A percentile compares a stretch with the other conserved stretches of the same genome.
Conservation (phyloP, 2,329 filamentous ascomycete genomes). For the Neurospora sp. region DNA sequence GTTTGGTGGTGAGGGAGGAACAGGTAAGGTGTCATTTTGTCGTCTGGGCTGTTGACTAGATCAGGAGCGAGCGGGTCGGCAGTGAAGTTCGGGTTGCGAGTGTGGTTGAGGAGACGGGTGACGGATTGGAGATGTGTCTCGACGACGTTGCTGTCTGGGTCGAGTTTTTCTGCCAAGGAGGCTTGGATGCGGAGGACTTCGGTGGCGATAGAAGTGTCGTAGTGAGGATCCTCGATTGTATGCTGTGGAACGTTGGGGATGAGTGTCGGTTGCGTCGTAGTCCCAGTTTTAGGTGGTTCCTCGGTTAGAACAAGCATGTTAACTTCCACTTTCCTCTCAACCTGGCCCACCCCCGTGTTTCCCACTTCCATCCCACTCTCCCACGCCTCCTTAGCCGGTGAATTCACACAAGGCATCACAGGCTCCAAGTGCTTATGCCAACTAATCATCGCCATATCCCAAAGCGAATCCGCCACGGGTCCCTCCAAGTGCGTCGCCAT, state of each 20-base stretch:
- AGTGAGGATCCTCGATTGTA: conserved; percentile 49
- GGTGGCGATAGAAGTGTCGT: conserved; percentile 49
- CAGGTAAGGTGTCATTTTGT: conserved; percentile 60
- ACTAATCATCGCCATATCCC: conserved; percentile 63
- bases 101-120: conserved; percentile 57
- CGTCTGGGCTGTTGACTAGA: conserved; percentile 28
- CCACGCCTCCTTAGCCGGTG: conserved; percentile 32
- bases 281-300: conserved; percentile 8
- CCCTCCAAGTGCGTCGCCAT: conserved; percentile 74
- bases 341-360: neutral
- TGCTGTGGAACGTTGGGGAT: conserved; percentile 39
- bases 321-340: neutral
- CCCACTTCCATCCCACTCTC: conserved; percentile 20
- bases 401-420: conserved; percentile 44
- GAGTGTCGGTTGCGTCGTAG: conserved; percentile 12
- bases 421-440: conserved; percentile 58
- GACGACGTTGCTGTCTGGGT: conserved; percentile 26
- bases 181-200: conserved; percentile 56
- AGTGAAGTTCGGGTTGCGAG: conserved; percentile 39
- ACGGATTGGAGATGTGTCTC: conserved; percentile 44
- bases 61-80: conserved; percentile 41
- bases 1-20: conserved; percentile 34
- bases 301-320: neutral
- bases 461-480: conserved; percentile 64
- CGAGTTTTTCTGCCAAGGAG: conserved; percentile 36